Conservation (phyloP, 1,139 yeast genomes). For the Groenewaldozyma sp. region DNA sequence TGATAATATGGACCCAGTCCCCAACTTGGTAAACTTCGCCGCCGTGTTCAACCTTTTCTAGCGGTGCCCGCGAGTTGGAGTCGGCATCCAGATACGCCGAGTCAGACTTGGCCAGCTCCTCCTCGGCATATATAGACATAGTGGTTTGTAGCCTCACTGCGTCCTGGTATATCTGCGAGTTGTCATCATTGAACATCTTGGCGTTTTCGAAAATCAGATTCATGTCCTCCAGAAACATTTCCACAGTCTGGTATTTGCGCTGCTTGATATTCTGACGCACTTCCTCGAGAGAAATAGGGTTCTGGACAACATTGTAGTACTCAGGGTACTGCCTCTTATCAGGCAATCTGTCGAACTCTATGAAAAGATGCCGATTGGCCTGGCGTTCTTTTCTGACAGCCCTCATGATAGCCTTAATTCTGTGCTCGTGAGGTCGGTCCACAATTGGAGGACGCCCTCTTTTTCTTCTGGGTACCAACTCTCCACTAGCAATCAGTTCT, state of each 20-base stretch:
- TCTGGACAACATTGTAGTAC: constrained; percentile 52
- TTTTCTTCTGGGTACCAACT: constrained; percentile 62
- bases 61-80: constrained; percentile 49
- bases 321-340: constrained; percentile 57
- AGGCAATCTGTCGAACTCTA: constrained; percentile 74
- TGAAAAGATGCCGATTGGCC: constrained; percentile 42
- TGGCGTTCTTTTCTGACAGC: constrained; percentile 66
- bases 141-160: constrained; percentile 52
- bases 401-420: constrained; percentile 80
- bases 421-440: constrained; percentile 86
- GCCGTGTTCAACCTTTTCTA: constrained; percentile 62
- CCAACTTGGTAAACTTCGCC: constrained; percentile 78
- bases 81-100: constrained; percentile 64
- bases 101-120: constrained; percentile 75
- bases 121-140: constrained; percentile 51
- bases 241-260: constrained; percentile 69
- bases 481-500: too few relatives aligned
- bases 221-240: constrained; percentile 68
- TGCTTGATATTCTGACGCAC: constrained; percentile 80
- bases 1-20: constrained; percentile 85
- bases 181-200: constrained; percentile 54
- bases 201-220: constrained; percentile 68
- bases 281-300: constrained; percentile 75
- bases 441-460: constrained; percentile 95
- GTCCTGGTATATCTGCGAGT: constrained; percentile 48